Evolutionary conservation across 208 protist species (phyloP), one percentile per base, ranked within the genome.

Genomic region (Crithidia expoeki): DNA sequence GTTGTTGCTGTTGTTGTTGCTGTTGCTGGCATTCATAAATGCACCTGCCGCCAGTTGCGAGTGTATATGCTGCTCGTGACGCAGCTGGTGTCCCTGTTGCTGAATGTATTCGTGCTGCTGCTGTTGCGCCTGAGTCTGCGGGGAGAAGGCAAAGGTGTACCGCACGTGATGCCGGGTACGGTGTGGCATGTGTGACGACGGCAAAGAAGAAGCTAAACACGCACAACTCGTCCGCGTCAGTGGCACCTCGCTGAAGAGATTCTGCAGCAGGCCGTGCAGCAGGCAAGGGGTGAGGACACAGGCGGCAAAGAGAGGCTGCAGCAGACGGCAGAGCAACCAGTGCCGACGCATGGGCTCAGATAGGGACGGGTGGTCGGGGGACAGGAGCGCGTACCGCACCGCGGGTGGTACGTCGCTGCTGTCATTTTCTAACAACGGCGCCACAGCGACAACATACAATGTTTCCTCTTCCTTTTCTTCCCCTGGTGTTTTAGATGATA

Each of bases 81-180:
- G 36, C 36, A 14, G 36, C 34, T 27, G 56, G 4, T 46, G 56
- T 17, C 10, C 16, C 57, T 58, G 34, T 6, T 9, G 27, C 51
- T 32, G 53, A 40, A 14, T 40, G 36, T 40, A 12, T 40, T 40
- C n/a, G n/a, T n/a, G 44, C 56, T 42, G 34, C 44, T 66, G 68
- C 58, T 34, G 66, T 21, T 30, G 55, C 2, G 46, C 30, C 28
- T 49, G 34, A 30, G n/a, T 40, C 34, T 66, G 58, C 4, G 62
- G 68, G 17, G 68, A 55, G 30, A 74, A 52, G 14, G 46, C 68
- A 55, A 74, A 74, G 58, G 59, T 68, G 68, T 74, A 74, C 32
- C 68, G 68, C 10, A 74, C 60, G 40, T 61, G 68, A 42, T 53
- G 40, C 2, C 42, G 36, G 0, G 58, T 51, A 12, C 42, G 58